Evolutionary conservation across 2,329 filamentous ascomycete species (phyloP), one percentile per base, ranked within the genome.

Genomic region (Endoconidiophora polonica): DNA sequence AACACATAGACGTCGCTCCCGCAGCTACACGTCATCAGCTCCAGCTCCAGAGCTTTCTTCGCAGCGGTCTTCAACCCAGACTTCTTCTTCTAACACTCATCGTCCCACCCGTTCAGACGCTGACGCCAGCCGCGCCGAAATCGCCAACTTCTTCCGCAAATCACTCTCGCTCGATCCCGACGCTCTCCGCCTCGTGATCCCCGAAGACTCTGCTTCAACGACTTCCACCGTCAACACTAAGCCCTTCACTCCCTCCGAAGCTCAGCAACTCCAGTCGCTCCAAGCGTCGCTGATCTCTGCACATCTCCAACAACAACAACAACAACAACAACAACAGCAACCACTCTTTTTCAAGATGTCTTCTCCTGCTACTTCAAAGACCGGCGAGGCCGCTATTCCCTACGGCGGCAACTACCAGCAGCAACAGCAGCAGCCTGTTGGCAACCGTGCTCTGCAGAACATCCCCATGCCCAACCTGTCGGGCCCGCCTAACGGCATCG

Each of bases 141-240:
- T 50, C 22, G 33, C 36, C 29, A 44, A 44, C 12, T 50, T 50
- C 33, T 42, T 50, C 29, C 48, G 48, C 41, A 48, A 48, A 41
- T 50, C 41, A 12, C 41, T 49, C 22, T 18, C 29, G n/a, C 24
- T 66, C 66, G 16, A 60, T 74, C 22, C 67, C 74, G 20, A 68
- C 66, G 69, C 7, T 81, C 80, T 49, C 14, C 40, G 36, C 18
- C 47, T 49, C 47, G 47, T 49, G 40, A 49, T 49, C 47, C 47
- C 46, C 37, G n/a, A 39, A 40, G n/a, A 40, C 37, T 10, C 44
- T 26, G 16, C 3, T 16, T 37, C 44, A 36, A 16, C 26, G 22
- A 20, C 26, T 18, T 14, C 14, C 9, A 42, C 48, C 33, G 7
- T 39, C 44, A 46, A 26, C 44, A 20, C 36, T 26, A 39, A 54